Evolutionary conservation across 441 rosid species (phyloP).

Genomic region (Erodium moschatum): DNA sequence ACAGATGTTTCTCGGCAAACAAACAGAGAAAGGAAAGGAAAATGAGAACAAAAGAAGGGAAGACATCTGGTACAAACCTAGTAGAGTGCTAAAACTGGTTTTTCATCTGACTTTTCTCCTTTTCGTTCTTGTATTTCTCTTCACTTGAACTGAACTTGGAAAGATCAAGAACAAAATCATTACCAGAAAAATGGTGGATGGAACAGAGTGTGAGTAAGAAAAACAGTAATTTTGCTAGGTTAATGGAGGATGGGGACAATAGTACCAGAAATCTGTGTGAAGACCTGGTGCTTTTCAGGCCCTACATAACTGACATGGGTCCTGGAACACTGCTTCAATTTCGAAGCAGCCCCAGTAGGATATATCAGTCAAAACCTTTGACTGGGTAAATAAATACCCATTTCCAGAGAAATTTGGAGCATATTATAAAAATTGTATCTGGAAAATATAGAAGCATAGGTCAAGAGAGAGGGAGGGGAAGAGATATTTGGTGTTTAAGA

Average conservation of each 20-base stretch:
- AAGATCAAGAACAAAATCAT: neutral
- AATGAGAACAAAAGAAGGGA: neutral
- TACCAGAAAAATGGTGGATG: neutral
- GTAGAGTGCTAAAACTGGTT: neutral
- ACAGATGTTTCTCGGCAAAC: neutral
- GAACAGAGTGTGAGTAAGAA: neutral
- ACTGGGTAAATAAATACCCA: constrained; percentile 11
- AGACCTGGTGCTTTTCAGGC: constrained; percentile 7
- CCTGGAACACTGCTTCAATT: constrained; percentile 9
- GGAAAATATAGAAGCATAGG: neutral
- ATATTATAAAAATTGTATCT: neutral
- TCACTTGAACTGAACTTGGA: constrained; percentile 2
- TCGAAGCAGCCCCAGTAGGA: constrained; percentile 5
- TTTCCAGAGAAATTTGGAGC: constrained; percentile 1
- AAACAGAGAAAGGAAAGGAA: neutral
- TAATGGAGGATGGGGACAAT: no score
- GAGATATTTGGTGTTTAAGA: neutral
- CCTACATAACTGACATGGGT: constrained; percentile 12
- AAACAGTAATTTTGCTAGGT: neutral
- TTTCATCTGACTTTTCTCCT: neutral
- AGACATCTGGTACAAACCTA: neutral
- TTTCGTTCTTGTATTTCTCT: neutral
- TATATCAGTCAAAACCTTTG: constrained; percentile 17
- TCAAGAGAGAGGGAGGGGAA: neutral
- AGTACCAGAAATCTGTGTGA: constrained; percentile 18